These are phyloP conservation scores for Sanghuangporus sanghuang DNA, from an alignment of 1,284 basidiomycete species.

Conservation along the genomic window DNA sequence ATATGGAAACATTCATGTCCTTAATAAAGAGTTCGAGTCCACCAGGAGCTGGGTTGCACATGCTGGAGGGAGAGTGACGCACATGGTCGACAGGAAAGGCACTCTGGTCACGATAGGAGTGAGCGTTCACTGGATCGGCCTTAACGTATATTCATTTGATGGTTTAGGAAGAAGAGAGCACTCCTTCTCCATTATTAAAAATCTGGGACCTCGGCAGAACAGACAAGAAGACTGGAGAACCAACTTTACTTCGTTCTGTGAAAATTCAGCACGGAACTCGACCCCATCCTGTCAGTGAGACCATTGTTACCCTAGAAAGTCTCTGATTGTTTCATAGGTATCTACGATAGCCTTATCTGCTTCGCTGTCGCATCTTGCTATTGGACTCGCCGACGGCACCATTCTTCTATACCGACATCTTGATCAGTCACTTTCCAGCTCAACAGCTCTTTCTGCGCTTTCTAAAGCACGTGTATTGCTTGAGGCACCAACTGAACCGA, in stretches of 20 bases:
- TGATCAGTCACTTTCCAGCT: slow-evolving; percentile 74
- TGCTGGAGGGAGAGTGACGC: slow-evolving; percentile 71
- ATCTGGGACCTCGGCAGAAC: slow-evolving; percentile 81
- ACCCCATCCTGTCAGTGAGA: slow-evolving; percentile 69
- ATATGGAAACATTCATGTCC: slow-evolving; percentile 71
- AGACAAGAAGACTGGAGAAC: slow-evolving; percentile 68
- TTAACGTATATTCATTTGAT: not conserved
- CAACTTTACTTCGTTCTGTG: slow-evolving; percentile 68
- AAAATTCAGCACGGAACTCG: slow-evolving; percentile 75
- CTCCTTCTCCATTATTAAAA: slow-evolving; percentile 76
- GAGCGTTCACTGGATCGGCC: slow-evolving; percentile 26
- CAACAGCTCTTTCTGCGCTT: slow-evolving; percentile 59
- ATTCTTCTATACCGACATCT: slow-evolving; percentile 89
- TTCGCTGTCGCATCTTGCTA: slow-evolving; percentile 80
- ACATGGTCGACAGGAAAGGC: slow-evolving; percentile 75
- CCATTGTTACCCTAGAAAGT: not conserved
- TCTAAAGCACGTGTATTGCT: slow-evolving; percentile 79
- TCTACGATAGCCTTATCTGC: slow-evolving; percentile 78
- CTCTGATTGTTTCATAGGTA: slow-evolving; percentile 43
- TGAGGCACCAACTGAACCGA: slow-evolving; percentile 78
- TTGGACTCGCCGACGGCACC: slow-evolving; percentile 92
- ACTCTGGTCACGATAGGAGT: slow-evolving; percentile 84
- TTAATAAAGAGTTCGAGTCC: slow-evolving; percentile 73
- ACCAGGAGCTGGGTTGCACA: slow-evolving; percentile 76
- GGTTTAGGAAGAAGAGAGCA: slow-evolving; percentile 72